These are phyloP conservation scores for Neobulgaria alba DNA, from an alignment of 2,329 filamentous ascomycete species.

Conservation along the genomic window DNA sequence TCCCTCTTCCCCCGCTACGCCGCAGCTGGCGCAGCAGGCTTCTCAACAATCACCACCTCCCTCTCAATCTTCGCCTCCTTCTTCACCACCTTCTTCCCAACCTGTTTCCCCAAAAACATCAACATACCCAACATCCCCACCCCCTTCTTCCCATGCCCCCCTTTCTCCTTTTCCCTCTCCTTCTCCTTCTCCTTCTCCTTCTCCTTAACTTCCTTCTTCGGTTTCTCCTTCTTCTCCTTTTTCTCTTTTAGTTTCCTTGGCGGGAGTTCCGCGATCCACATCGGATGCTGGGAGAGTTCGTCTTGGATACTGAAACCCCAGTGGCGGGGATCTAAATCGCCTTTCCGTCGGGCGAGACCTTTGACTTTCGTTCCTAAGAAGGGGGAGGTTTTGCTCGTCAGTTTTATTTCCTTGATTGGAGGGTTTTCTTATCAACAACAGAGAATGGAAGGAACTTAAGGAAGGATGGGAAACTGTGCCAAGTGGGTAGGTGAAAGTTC, in stretches of 20 bases:
- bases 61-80: too few relatives aligned
- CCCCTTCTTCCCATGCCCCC: not conserved
- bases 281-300: not conserved
- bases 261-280: not conserved
- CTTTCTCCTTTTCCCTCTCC: not conserved
- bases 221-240: not conserved
- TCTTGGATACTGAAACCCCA: not conserved
- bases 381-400: not conserved
- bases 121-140: not conserved
- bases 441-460: too few relatives aligned
- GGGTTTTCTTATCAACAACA: too few relatives aligned
- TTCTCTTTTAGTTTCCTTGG: not conserved
- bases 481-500: not conserved
- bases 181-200: not conserved
- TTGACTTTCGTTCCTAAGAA: not conserved
- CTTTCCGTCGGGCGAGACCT: not conserved
- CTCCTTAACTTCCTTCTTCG: not conserved
- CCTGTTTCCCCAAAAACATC: not conserved
- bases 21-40: too few relatives aligned
- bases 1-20: too few relatives aligned
- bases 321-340: not conserved
- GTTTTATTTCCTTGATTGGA: not conserved
- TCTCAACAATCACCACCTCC: too few relatives aligned
- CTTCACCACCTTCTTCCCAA: too few relatives aligned
- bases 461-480: too few relatives aligned